phyloP scores from a whole-genome alignment of 2,329 filamentous ascomycete species.

The Arthroderma uncinatum region DNA sequence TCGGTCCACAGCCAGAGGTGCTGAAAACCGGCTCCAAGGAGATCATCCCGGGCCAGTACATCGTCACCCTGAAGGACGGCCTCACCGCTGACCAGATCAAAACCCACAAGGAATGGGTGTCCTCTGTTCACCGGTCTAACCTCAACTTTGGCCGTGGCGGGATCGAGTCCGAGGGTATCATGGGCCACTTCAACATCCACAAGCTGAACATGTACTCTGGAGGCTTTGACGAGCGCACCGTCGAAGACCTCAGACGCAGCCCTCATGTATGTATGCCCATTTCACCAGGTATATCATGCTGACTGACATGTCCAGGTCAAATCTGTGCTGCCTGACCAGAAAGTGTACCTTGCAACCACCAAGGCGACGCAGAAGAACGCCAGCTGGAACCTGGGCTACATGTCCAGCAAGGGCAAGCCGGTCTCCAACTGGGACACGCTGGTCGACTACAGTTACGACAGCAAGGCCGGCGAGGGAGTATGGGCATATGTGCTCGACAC shows the following conservation, averaged over 20 bases:
- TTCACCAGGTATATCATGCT: not conserved
- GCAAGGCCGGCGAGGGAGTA: conserved; percentile 9
- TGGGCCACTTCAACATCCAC: conserved; percentile 9
- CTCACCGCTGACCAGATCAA: conserved; percentile 5
- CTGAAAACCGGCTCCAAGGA: not conserved
- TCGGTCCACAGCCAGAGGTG: not conserved
- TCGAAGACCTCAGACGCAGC: conserved; percentile 7
- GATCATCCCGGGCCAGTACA: conserved; percentile 9
- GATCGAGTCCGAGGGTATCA: conserved; percentile 7
- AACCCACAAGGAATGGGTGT: conserved; percentile 6
- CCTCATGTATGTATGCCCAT: conserved; percentile 5
- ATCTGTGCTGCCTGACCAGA: conserved; percentile 8
- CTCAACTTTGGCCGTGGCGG: conserved; percentile 3
- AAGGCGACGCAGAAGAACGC: conserved; percentile 6
- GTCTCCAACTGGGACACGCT: not conserved
- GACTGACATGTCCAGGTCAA: not conserved
- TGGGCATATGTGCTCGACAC: conserved; percentile 12
- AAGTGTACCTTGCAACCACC: conserved; percentile 6
- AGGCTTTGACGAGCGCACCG: conserved; percentile 8
- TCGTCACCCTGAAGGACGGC: conserved; percentile 11
- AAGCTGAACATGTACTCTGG: conserved; percentile 10
- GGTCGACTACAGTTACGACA: conserved; percentile 9
- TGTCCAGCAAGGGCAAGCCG: conserved; percentile 10
- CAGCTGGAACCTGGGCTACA: conserved; percentile 8
- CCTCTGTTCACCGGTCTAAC: conserved; percentile 8